Base-by-base conservation (phyloP, 2,329 filamentous ascomycete genomes). In the Canariomyces notabilis region DNA sequence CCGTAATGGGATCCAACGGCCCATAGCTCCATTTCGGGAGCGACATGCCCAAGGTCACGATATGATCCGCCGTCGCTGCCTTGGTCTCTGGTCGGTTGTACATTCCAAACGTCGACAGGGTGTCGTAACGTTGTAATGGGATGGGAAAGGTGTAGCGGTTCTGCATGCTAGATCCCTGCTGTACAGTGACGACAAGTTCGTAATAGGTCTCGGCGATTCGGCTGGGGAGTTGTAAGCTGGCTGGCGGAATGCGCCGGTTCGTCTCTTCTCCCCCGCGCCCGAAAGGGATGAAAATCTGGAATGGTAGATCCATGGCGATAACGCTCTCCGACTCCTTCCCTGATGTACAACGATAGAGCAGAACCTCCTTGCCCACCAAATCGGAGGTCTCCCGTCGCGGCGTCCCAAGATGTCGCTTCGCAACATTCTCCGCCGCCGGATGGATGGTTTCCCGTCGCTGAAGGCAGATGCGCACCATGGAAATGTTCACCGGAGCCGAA, bases 91-190 rank as follows among this genome's bases (percentile, higher is more conserved):
- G 91, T 44, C 89, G 85, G 69, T 97, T 97, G 73, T 97, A 98
- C 93, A 97, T 97, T 67, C 93, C 93, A 70, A 98, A 98, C 1
- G 93, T 97, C 34, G 90, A 96, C 39, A 98, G 74, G 1, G 91
- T 98, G 66, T 98, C 93, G 71, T 97, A 98, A 62, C 93, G 79
- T 56, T 88, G 82, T 57, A 98, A 80, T 1, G 91, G 91, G 32
- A 97, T 86, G 1, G 93, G 88, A 58, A 96, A 96, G 4, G 82
- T 75, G 67, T 94, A 93, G 68, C 94, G 94, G 67, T 87, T 89
- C 68, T 96, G 89, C 51, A 87, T 82, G 58, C 82, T 81, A 57
- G 85, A 83, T 3, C 90, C 89, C 67, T 97, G 91, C 63, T 97
- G 91, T 18, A 98, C 85, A 42, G 86, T 95, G 42, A 98, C 93